phyloP scores from a whole-genome alignment of 2,329 filamentous ascomycete genomes.

The Camptophora hylomeconis region DNA sequence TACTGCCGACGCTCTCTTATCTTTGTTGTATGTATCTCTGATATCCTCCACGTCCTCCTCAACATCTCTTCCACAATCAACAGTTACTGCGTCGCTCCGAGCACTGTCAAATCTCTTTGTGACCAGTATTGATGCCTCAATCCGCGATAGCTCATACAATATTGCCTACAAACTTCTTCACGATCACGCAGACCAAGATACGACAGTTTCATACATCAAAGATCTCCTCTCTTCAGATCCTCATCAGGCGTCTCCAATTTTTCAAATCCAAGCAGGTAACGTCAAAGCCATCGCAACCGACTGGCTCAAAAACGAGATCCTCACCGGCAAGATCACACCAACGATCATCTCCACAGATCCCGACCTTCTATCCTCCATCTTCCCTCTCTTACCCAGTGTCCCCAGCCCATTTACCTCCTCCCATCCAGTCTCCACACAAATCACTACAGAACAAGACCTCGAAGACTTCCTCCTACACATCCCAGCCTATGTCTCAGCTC shows the following conservation, averaged over 20 bases:
- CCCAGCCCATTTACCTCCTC: conserved; percentile 6
- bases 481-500: conserved; percentile 15
- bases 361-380: not conserved
- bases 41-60: conserved; percentile 10
- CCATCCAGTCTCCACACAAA: conserved; percentile 1
- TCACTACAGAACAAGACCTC: conserved; percentile 1
- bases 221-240: conserved; percentile 13
- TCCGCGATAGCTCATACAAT: conserved; percentile 14
- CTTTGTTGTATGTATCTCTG: conserved; percentile 4
- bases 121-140: conserved; percentile 11
- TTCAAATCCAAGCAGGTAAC: conserved; percentile 6
- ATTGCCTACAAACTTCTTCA: conserved; percentile 15
- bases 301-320: conserved; percentile 17
- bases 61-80: no score
- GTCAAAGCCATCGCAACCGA: conserved; percentile 17
- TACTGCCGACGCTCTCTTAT: no score
- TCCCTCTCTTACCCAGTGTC: conserved; percentile 11
- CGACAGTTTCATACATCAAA: conserved; percentile 12
- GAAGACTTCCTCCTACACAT: conserved; percentile 11
- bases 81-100: no score
- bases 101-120: no score
- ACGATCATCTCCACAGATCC: conserved; percentile 2
- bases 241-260: conserved; percentile 8
- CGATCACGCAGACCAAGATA: conserved; percentile 8
- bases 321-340: not conserved